Evolutionary conservation across 148 eudicot genomes (phyloP).

Genomic region (Rhododendron simsii): DNA sequence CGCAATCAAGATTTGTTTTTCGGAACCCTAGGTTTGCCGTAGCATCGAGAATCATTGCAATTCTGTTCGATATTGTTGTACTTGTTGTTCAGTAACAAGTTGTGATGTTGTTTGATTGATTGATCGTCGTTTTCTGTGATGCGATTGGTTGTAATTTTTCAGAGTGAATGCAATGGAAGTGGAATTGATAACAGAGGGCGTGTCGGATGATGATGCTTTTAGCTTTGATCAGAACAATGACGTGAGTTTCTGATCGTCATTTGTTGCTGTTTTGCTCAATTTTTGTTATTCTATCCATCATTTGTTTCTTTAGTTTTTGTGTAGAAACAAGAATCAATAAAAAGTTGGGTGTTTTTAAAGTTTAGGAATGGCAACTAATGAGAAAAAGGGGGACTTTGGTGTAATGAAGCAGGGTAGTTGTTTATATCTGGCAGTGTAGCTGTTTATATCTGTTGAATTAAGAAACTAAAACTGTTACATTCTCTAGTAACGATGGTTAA

Average conservation of each 20-base stretch:
- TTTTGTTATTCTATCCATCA: background rate
- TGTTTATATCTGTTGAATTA: background rate
- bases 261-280: background rate
- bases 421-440: background rate
- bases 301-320: background rate
- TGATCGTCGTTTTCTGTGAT: background rate
- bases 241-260: slow-evolving; percentile 23
- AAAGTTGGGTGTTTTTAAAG: background rate
- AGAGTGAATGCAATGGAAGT: slow-evolving; percentile 42
- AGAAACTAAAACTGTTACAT: background rate
- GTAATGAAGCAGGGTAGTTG: background rate
- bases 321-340: background rate
- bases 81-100: background rate
- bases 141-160: background rate
- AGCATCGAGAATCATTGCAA: background rate
- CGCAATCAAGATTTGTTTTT: background rate
- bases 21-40: background rate
- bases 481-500: background rate
- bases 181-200: slow-evolving; percentile 43
- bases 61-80: background rate
- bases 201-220: slow-evolving; percentile 41
- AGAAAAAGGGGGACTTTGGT: background rate
- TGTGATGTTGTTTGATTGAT: background rate
- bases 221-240: slow-evolving; percentile 29
- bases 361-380: background rate